Percentiles rank a stretch among this genome's conserved stretches.
These are phyloP conservation scores for Dipteronia dyeriana DNA, from an alignment of 345 rosid genomes.

Conservation along the genomic window DNA sequence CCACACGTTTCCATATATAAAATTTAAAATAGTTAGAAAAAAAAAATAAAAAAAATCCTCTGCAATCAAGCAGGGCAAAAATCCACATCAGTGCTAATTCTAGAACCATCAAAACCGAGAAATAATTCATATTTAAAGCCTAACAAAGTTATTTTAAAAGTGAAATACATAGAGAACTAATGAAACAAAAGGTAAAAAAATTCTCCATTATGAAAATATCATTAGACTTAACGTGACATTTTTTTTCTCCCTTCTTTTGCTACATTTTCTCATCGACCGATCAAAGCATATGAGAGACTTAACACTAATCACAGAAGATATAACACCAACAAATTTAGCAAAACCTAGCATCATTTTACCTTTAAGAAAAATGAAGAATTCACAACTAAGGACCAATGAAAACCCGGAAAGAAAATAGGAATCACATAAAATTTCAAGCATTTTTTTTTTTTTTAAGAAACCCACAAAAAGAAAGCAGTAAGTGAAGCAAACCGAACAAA, in stretches of 20 bases:
- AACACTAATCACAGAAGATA: neutral
- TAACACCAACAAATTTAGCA: neutral
- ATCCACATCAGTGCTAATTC: neutral
- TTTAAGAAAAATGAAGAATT: neutral
- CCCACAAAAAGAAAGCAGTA: neutral
- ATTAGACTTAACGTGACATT: neutral
- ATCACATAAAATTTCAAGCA: neutral
- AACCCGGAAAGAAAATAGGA: conserved; percentile 15
- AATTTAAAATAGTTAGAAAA: neutral
- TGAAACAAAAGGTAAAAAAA: neutral
- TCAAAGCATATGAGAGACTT: neutral
- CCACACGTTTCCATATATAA: neutral
- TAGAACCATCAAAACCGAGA: neutral
- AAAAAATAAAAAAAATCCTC: too few species aligned
- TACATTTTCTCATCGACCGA: neutral
- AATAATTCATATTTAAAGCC: too few species aligned
- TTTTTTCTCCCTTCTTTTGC: neutral
- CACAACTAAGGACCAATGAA: conserved; percentile 11
- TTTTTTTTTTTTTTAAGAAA: neutral
- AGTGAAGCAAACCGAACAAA: conserved; percentile 4
- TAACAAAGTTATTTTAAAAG: too few species aligned
- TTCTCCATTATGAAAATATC: neutral
- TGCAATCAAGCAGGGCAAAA: neutral
- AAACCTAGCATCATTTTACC: too few species aligned
- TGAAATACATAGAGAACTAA: too few species aligned